Conservation (phyloP, 2,329 filamentous ascomycete species). For the Curvularia hawaiiensis region DNA sequence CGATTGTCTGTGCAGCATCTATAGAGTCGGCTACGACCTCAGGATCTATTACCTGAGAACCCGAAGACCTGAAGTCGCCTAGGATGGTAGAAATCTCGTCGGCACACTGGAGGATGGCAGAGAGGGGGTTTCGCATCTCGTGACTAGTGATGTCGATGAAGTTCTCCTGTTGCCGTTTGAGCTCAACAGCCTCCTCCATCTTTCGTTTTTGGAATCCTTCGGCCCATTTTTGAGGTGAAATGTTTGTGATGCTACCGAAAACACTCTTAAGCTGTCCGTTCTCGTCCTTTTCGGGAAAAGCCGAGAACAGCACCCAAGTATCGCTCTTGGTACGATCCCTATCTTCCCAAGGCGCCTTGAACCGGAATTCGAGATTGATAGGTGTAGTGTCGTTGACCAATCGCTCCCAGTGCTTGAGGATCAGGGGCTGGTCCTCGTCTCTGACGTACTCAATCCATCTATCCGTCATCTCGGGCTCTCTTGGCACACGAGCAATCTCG, state of each 20-base stretch:
- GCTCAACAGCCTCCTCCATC: slow-evolving; percentile 79
- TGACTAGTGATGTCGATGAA: slow-evolving; percentile 81
- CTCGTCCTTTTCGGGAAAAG: slow-evolving; percentile 72
- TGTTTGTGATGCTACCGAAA: slow-evolving; percentile 83
- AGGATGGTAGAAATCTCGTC: slow-evolving; percentile 69
- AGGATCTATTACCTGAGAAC: slow-evolving; percentile 52
- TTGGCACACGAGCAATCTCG: slow-evolving; percentile 69
- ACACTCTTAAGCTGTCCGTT: slow-evolving; percentile 72
- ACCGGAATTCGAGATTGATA: slow-evolving; percentile 75
- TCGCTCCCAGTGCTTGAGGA: slow-evolving; percentile 66
- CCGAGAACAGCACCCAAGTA: slow-evolving; percentile 79
- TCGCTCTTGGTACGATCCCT: slow-evolving; percentile 63
- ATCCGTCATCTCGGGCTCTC: slow-evolving; percentile 62
- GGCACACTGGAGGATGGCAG: slow-evolving; percentile 75
- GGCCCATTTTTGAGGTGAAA: slow-evolving; percentile 83
- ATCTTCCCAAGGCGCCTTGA: slow-evolving; percentile 69
- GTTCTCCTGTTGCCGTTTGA: slow-evolving; percentile 80
- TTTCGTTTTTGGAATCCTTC: slow-evolving; percentile 79
- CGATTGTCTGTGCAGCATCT: slow-evolving; percentile 78
- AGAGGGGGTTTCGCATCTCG: slow-evolving; percentile 78
- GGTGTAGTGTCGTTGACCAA: slow-evolving; percentile 66
- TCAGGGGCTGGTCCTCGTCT: slow-evolving; percentile 65
- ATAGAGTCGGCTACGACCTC: slow-evolving; percentile 65
- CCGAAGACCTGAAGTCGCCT: slow-evolving; percentile 52
- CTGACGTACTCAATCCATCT: slow-evolving; percentile 76